These are phyloP conservation scores for Ustilaginoidea virens DNA, from an alignment of 2,329 filamentous ascomycete species.

Conservation along the genomic window DNA sequence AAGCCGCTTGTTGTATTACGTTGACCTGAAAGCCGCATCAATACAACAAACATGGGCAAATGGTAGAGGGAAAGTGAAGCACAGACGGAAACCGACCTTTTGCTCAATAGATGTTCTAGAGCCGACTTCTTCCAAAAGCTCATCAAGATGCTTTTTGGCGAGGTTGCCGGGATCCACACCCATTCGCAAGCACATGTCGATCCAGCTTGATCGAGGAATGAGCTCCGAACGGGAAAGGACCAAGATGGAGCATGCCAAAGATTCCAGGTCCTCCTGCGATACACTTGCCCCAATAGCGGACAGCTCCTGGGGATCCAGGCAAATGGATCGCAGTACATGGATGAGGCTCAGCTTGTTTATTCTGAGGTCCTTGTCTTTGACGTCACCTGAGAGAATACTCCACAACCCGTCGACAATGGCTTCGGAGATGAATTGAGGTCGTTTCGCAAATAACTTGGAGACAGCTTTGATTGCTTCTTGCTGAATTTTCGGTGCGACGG, in stretches of 20 bases:
- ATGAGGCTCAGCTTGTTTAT: slow-evolving; percentile 49
- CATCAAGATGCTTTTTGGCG: slow-evolving; percentile 45
- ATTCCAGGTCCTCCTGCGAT: slow-evolving; percentile 37
- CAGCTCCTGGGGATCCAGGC: slow-evolving; percentile 36
- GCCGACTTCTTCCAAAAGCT: slow-evolving; percentile 53
- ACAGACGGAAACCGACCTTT: slow-evolving; percentile 26
- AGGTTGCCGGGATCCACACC: slow-evolving; percentile 72
- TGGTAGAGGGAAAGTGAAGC: not conserved
- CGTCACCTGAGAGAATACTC: slow-evolving; percentile 58
- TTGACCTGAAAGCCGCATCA: slow-evolving; percentile 12
- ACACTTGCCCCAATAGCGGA: slow-evolving; percentile 25
- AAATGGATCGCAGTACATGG: slow-evolving; percentile 45
- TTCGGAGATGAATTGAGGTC: slow-evolving; percentile 42
- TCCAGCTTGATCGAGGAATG: slow-evolving; percentile 71
- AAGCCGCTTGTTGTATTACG: slow-evolving; percentile 52
- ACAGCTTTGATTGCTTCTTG: slow-evolving; percentile 47
- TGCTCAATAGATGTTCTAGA: slow-evolving; percentile 30
- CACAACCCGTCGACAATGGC: slow-evolving; percentile 61
- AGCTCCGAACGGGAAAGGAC: slow-evolving; percentile 67
- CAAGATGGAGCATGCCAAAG: slow-evolving; percentile 61
- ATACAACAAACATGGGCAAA: too few species aligned
- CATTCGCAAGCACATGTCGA: slow-evolving; percentile 67
- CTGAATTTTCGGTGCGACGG: slow-evolving; percentile 44
- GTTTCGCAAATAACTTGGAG: slow-evolving; percentile 45
- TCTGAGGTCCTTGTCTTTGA: slow-evolving; percentile 65